Conservation (phyloP, 371 early-diverging fungal genomes). For the Mucor indicus region DNA sequence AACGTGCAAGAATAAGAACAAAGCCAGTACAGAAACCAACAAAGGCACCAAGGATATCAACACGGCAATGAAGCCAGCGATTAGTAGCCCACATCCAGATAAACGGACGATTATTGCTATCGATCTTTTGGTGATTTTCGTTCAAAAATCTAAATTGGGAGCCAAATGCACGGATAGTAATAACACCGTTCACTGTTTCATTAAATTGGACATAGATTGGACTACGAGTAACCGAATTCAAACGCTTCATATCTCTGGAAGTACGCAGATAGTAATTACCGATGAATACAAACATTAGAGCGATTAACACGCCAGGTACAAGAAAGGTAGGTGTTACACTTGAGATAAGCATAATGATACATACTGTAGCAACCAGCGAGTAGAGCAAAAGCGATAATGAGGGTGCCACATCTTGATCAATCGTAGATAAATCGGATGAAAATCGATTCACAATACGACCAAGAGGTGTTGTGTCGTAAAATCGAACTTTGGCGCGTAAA, state of each 20-base stretch:
- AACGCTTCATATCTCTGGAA: conserved; percentile 87
- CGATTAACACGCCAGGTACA: conserved; percentile 49
- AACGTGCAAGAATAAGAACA: conserved; percentile 45
- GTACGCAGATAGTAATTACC: conserved; percentile 64
- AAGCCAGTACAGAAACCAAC: conserved; percentile 73
- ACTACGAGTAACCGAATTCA: conserved; percentile 76
- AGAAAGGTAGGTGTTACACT: conserved; percentile 51
- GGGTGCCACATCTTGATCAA: conserved; percentile 59
- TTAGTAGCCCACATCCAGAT: conserved; percentile 83
- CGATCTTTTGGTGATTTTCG: conserved; percentile 56
- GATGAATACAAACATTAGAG: conserved; percentile 45
- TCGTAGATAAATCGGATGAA: conserved; percentile 71
- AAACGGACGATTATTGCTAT: conserved; percentile 77
- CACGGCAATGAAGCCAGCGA: conserved; percentile 87
- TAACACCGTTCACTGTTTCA: conserved; percentile 74
- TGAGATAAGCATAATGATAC: conserved; percentile 44
- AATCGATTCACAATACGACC: conserved; percentile 88
- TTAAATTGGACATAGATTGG: conserved; percentile 79
- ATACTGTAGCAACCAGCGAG: conserved; percentile 44
- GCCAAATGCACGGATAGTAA: conserved; percentile 78
- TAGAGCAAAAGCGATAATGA: conserved; percentile 46
- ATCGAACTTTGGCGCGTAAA: conserved; percentile 70
- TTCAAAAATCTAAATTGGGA: conserved; percentile 57
- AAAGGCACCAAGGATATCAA: conserved; percentile 67
- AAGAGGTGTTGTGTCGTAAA: conserved; percentile 85